These are phyloP conservation scores for Acanthamoeba divionensis DNA, from an alignment of 208 protist genomes.

Conservation along the genomic window DNA sequence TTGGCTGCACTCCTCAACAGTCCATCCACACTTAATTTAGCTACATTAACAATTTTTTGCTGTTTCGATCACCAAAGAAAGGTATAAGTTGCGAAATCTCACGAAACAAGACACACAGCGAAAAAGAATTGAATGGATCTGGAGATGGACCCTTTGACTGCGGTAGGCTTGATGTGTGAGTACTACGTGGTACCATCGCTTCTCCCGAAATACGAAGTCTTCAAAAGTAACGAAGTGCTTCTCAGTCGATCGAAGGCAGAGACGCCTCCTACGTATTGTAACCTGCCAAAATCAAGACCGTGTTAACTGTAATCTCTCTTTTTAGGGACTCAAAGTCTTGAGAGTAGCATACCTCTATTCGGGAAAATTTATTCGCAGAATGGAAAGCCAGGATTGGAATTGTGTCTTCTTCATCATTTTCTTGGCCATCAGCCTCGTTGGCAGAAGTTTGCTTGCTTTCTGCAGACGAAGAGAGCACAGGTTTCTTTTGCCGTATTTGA, in stretches of 20 bases:
- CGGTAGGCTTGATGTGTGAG: background rate
- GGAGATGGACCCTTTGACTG: background rate
- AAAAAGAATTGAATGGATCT: background rate
- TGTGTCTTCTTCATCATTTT: background rate
- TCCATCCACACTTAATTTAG: conserved; percentile 9
- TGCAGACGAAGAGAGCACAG: too few species aligned
- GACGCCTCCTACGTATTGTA: background rate
- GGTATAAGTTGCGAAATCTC: background rate
- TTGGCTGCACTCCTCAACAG: background rate
- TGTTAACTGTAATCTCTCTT: background rate
- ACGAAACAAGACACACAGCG: background rate
- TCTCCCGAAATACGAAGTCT: conserved; percentile 15
- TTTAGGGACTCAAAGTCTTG: background rate
- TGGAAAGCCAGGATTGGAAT: background rate
- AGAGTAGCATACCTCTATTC: background rate
- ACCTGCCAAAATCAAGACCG: background rate
- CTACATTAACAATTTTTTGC: conserved; percentile 26
- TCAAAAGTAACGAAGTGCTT: background rate
- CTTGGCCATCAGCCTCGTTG: background rate
- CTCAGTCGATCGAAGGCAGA: background rate
- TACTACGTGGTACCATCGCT: conserved; percentile 41
- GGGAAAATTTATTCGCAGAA: background rate
- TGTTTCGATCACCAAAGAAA: background rate
- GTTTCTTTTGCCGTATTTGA: too few species aligned
- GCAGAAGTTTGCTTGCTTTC: too few species aligned